Base-by-base conservation (phyloP, 1,284 basidiomycete genomes). In the Apiotrichum domesticum region DNA sequence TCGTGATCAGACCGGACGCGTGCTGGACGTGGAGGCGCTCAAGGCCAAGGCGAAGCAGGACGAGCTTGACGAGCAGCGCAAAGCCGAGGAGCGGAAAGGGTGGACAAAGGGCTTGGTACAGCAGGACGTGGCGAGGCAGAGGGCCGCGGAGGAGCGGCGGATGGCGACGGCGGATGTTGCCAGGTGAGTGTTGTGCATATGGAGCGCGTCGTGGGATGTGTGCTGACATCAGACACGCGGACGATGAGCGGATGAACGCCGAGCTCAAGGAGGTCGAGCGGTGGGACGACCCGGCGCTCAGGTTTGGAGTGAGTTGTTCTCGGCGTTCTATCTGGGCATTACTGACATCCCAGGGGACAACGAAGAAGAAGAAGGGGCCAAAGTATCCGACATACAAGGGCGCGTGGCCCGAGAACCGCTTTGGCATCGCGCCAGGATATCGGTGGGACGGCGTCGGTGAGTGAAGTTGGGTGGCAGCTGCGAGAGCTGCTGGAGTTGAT, bases 91-190 rank as follows among this genome's bases (percentile, higher is more conserved):
- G 74, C 92, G 91, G 79, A 88, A 93, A 86, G 88, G 94, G 71
- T 98, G 96, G 96, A 90, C 88, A 0, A 97, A 94, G 75, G 96
- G 96, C 32, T 70, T 96, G 37, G 86, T 90, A 32, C 93, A 98
- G 78, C 80, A 86, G 54, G 86, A 88, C 35, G 87, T 91, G 58
- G 78, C 80, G 46, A 87, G 90, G 73, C 83, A 82, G 69, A 77
- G 79, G 68, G 82, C 75, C 64, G 68, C 76, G 56, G 84, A 90
- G 64, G 70, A 88, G 67, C 85, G 87, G 74, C 84, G 83, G 65
- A 84, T 87, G 74, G 82, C 79, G 51, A 79, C 75, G 29, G 81
- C 79, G 61, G 82, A 84, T 33, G 87, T 96, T 63, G 87, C 90
- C 5, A 79, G 93, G 78, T 80, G 63, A 64, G 76, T 6, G 37